Conservation (phyloP, 140 eudicot species). For the Bidens hawaiensis region DNA sequence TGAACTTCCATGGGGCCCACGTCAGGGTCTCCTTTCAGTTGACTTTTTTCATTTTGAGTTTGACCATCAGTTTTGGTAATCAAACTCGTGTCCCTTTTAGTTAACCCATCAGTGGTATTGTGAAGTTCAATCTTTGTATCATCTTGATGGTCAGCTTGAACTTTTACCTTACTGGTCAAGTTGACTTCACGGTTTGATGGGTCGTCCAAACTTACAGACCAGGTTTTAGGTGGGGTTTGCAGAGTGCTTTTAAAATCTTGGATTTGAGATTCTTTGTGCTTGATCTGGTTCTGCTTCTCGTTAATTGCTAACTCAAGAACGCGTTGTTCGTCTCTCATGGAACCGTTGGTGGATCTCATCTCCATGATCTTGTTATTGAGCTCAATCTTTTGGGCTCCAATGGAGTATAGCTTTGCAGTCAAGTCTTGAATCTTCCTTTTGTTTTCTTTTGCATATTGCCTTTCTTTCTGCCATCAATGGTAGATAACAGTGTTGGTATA, state of each 20-base stretch:
- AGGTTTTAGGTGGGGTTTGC: constrained; percentile 26
- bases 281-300: constrained; percentile 55
- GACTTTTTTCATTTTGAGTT: neutral
- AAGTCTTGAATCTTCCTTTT: constrained; percentile 55
- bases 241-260: constrained; percentile 30
- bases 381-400: constrained; percentile 51
- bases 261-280: constrained; percentile 48
- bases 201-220: constrained; percentile 43
- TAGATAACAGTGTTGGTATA: neutral
- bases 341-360: constrained; percentile 66
- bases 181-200: constrained; percentile 31
- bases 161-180: constrained; percentile 12
- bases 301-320: constrained; percentile 44
- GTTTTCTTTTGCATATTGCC: constrained; percentile 47
- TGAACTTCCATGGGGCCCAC: neutral
- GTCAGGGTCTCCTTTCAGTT: neutral
- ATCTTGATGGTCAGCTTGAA: constrained; percentile 6
- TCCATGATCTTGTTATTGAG: constrained; percentile 45
- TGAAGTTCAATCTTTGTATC: constrained; percentile 6
- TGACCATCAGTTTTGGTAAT: neutral
- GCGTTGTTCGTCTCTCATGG: constrained; percentile 59
- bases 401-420: constrained; percentile 45
- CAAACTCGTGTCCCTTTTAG: constrained; percentile 9
- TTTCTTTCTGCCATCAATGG: constrained; percentile 58
- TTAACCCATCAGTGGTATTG: constrained; percentile 7